phyloP scores from a whole-genome alignment of 768 basidiomycete species.

The Pleurotus giganteus region DNA sequence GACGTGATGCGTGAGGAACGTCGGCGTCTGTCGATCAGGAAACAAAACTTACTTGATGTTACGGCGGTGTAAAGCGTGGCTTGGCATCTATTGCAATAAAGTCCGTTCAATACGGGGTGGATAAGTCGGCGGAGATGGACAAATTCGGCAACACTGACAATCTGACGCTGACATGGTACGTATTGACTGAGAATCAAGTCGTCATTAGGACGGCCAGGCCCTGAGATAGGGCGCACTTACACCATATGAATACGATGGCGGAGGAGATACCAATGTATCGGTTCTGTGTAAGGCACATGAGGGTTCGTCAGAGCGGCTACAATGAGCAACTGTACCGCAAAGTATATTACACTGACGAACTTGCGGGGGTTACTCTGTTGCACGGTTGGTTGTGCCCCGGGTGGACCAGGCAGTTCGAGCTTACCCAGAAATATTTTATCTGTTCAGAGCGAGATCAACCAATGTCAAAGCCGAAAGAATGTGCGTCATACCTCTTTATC shows the following conservation, averaged over 20 bases:
- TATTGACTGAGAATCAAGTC: background rate
- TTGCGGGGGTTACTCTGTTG: background rate
- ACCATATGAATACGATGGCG: conserved; percentile 5
- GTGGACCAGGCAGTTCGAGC: background rate
- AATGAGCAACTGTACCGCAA: background rate
- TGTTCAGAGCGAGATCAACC: background rate
- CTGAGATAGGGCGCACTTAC: background rate
- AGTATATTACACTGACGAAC: conserved; percentile 7
- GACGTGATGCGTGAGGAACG: background rate
- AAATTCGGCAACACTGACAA: background rate
- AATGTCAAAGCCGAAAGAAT: background rate
- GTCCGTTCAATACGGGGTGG: too few species aligned
- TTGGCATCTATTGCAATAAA: conserved; percentile 4
- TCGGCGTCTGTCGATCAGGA: background rate
- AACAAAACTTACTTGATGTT: background rate
- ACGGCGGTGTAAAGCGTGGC: conserved; percentile 1
- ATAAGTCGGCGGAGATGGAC: background rate
- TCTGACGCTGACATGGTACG: conserved; percentile 1
- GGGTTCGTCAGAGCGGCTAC: background rate
- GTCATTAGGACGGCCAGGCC: background rate
- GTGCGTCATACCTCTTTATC: conserved; percentile 1
- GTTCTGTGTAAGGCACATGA: background rate
- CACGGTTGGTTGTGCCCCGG: background rate
- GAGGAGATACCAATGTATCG: conserved; percentile 7
- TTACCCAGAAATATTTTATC: conserved; percentile 8